Conservation (phyloP, 2,329 filamentous ascomycete species). For the Xylariaceae sp. region DNA sequence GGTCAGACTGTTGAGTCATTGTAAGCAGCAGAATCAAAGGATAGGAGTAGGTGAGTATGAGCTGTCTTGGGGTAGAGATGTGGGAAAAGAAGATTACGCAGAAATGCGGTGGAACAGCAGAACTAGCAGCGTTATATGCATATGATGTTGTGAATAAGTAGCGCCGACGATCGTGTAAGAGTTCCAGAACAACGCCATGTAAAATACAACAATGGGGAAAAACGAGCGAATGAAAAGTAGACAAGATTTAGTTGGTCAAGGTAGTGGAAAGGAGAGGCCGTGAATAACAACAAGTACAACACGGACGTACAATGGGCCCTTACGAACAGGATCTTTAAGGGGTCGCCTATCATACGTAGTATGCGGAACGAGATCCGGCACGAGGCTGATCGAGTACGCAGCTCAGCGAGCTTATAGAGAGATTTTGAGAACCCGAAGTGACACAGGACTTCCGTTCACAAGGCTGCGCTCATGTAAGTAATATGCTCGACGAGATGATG, state of each 20-base stretch:
- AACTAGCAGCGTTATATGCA: background rate
- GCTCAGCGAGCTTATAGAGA: background rate
- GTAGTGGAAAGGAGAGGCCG: background rate
- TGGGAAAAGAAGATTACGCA: background rate
- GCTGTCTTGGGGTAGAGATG: background rate
- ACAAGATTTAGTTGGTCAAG: background rate
- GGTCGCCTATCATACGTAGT: background rate
- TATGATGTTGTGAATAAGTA: background rate
- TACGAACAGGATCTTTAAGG: background rate
- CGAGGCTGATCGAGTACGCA: background rate
- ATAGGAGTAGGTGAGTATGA: background rate
- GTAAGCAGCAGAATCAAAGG: slow-evolving; percentile 15
- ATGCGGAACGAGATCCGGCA: background rate
- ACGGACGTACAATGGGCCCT: slow-evolving; percentile 1
- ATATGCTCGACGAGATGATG: background rate
- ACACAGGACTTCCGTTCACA: background rate
- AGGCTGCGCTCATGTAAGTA: background rate
- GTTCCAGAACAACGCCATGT: background rate
- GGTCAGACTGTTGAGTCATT: slow-evolving; percentile 18
- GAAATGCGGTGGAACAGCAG: background rate
- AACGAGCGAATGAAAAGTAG: background rate
- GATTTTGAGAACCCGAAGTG: background rate
- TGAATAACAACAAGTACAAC: background rate
- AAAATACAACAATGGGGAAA: background rate
- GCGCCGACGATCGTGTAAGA: background rate